phyloP scores from a whole-genome alignment of 1,284 basidiomycete genomes.

The Leccinum pallidistipes region DNA sequence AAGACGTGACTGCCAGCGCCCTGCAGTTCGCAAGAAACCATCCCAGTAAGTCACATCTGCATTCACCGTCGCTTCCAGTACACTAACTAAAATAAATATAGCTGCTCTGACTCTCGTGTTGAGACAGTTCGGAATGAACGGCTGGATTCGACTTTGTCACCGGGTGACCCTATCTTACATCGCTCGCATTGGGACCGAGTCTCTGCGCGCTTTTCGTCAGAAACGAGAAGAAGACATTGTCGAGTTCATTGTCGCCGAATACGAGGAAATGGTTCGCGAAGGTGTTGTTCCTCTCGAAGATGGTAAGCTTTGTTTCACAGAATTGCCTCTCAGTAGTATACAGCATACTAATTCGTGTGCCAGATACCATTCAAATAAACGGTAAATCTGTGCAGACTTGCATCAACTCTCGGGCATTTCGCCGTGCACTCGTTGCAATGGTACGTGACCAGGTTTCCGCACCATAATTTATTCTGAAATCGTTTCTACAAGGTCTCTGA shows the following conservation, averaged over 20 bases:
- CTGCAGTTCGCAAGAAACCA: background rate
- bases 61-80: background rate
- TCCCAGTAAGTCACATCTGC: background rate
- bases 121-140: background rate
- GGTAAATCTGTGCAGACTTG: background rate
- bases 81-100: background rate
- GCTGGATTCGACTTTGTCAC: background rate
- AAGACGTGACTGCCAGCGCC: background rate
- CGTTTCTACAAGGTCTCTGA: background rate
- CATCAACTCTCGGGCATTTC: background rate
- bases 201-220: background rate
- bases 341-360: background rate
- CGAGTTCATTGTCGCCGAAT: background rate
- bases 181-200: background rate
- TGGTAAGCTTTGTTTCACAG: background rate
- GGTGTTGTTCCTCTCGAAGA: background rate
- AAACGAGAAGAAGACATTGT: background rate
- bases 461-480: background rate
- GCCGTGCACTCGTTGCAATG: background rate
- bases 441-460: background rate
- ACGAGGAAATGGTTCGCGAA: background rate
- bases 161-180: background rate
- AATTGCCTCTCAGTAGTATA: background rate
- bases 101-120: background rate
- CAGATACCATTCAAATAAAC: background rate